phyloP scores from a whole-genome alignment of 2,329 filamentous ascomycete species.

The Sporothrix sp. region DNA sequence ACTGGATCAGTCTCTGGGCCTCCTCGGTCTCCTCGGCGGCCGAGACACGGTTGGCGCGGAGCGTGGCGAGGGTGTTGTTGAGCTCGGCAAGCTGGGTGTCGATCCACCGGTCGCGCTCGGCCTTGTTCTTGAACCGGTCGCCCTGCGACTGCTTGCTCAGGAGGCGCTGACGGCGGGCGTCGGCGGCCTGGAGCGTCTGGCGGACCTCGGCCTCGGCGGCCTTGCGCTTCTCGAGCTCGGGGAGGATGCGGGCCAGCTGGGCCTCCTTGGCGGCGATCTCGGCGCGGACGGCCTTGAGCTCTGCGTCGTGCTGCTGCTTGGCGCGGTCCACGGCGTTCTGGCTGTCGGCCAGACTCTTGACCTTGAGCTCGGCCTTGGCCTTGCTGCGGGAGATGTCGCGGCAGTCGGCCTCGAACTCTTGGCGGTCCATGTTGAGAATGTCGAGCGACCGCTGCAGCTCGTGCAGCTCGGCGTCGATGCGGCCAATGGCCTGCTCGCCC shows the following conservation, averaged over 20 bases:
- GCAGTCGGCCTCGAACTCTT: slow-evolving; percentile 81
- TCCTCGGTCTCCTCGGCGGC: slow-evolving; percentile 67
- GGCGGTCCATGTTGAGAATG: slow-evolving; percentile 72
- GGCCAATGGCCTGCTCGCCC: slow-evolving; percentile 68
- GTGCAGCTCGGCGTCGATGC: slow-evolving; percentile 69
- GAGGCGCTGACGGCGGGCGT: slow-evolving; percentile 65
- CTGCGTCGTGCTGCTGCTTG: slow-evolving; percentile 58
- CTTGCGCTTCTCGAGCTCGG: slow-evolving; percentile 65
- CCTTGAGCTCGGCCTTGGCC: slow-evolving; percentile 77
- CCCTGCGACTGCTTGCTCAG: slow-evolving; percentile 88
- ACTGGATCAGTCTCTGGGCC: slow-evolving; percentile 23
- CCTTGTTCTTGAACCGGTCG: slow-evolving; percentile 78
- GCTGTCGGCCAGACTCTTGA: slow-evolving; percentile 73
- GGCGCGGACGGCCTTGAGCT: slow-evolving; percentile 60
- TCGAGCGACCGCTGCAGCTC: slow-evolving; percentile 75
- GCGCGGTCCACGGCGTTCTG: slow-evolving; percentile 68
- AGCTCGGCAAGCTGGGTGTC: slow-evolving; percentile 72
- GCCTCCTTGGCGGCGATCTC: slow-evolving; percentile 68
- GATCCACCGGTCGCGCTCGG: slow-evolving; percentile 77
- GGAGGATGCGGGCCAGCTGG: slow-evolving; percentile 65
- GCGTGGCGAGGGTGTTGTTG: slow-evolving; percentile 62
- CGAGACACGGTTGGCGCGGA: slow-evolving; percentile 77
- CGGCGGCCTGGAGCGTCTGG: slow-evolving; percentile 63
- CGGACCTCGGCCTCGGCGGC: slow-evolving; percentile 62
- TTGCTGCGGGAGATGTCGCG: slow-evolving; percentile 68